Evolutionary conservation across 2,329 filamentous ascomycete genomes (phyloP).

Genomic region (Raffaelea arxii): DNA sequence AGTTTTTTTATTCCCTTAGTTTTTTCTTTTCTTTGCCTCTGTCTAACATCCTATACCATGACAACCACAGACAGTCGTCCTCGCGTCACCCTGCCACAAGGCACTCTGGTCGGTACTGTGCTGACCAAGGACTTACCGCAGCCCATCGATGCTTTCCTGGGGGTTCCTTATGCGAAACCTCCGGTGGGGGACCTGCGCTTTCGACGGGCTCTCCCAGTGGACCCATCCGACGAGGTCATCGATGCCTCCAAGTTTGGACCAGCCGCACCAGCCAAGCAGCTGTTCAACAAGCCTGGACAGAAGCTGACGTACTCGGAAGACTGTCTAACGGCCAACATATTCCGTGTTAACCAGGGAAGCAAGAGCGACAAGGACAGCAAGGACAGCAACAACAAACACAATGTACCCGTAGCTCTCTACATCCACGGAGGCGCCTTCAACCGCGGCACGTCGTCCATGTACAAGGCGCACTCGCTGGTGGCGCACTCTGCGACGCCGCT

Average conservation of each 20-base stretch:
- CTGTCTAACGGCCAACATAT: conserved; percentile 52
- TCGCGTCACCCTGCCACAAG: conserved; percentile 1
- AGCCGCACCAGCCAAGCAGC: conserved; percentile 9
- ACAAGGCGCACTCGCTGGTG: neutral
- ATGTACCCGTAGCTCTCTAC: conserved; percentile 51
- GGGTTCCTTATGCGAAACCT: conserved; percentile 43
- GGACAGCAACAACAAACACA: too few relatives aligned
- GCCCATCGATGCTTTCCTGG: conserved; percentile 26
- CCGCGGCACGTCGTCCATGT: neutral
- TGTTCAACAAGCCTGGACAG: neutral
- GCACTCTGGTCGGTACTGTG: neutral
- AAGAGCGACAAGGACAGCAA: conserved; percentile 2
- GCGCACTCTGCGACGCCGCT: neutral
- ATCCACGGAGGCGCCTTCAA: conserved; percentile 34
- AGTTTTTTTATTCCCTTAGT: neutral
- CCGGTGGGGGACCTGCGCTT: conserved; percentile 27
- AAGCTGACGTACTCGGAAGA: conserved; percentile 31
- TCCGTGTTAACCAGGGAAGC: conserved; percentile 34
- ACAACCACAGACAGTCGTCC: neutral
- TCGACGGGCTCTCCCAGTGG: conserved; percentile 9
- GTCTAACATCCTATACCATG: neutral
- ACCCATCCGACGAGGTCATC: conserved; percentile 27
- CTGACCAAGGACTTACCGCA: conserved; percentile 29
- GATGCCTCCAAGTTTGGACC: conserved; percentile 33
- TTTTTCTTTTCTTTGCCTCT: neutral